phyloP scores from a whole-genome alignment of 1,139 yeast genomes.

The Zygoascus sp. region DNA sequence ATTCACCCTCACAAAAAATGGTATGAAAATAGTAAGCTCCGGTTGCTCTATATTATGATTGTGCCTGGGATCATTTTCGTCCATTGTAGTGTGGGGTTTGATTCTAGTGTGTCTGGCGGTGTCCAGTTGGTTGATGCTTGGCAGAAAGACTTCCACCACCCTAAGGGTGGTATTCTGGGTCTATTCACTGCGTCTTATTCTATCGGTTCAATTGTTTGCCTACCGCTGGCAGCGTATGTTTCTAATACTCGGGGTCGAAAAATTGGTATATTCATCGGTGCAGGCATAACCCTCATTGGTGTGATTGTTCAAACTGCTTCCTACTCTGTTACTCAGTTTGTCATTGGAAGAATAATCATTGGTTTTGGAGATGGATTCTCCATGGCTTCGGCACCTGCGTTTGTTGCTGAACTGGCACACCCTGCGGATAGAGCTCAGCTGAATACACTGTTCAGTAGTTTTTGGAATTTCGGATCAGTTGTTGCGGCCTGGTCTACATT shows the following conservation, averaged over 20 bases:
- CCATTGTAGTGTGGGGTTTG: constrained; percentile 38
- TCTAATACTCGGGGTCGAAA: constrained; percentile 17
- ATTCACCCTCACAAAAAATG: constrained; percentile 4
- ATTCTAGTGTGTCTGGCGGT: constrained; percentile 50
- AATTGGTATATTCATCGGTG: constrained; percentile 15
- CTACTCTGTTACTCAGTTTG: constrained; percentile 15
- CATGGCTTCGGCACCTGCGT: constrained; percentile 20
- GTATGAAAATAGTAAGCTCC: not conserved
- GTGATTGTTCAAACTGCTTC: constrained; percentile 15
- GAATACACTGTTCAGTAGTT: constrained; percentile 38
- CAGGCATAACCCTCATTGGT: constrained; percentile 13
- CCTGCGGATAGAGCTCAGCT: constrained; percentile 40
- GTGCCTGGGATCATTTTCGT: constrained; percentile 7
- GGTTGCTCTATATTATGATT: constrained; percentile 1
- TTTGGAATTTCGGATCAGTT: constrained; percentile 36
- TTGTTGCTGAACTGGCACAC: constrained; percentile 20
- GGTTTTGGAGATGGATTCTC: constrained; percentile 25
- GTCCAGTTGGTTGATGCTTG: constrained; percentile 44
- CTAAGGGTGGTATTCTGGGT: constrained; percentile 44
- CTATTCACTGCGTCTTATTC: constrained; percentile 19
- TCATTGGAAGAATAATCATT: constrained; percentile 24
- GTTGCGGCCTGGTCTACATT: constrained; percentile 19
- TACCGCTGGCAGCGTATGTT: constrained; percentile 29
- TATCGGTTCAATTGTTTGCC: constrained; percentile 27
- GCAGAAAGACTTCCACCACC: constrained; percentile 39